Percentiles rank a stretch among this genome's conserved stretches.
phyloP scores from a whole-genome alignment of 2,329 filamentous ascomycete genomes.

The Sclerotinia glacialis region DNA sequence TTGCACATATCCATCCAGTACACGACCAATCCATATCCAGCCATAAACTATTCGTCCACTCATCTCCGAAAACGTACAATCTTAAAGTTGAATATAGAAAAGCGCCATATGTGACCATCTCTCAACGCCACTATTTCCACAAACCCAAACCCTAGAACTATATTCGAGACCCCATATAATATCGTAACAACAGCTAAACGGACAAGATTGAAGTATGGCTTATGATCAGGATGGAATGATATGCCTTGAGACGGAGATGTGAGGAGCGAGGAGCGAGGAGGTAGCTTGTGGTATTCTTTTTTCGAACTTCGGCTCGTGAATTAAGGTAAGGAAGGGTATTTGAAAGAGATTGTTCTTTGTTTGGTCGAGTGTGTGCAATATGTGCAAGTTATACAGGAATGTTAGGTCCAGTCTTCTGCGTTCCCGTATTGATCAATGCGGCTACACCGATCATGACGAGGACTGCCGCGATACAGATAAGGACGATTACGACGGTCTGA shows the following conservation, averaged over 20 bases:
- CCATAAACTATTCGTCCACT: background rate
- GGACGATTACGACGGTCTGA: conserved; percentile 11
- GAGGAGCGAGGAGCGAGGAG: background rate
- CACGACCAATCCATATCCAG: background rate
- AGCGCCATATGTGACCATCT: background rate
- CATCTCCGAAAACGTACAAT: background rate
- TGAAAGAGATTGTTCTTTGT: background rate
- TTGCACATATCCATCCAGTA: background rate
- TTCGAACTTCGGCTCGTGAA: background rate
- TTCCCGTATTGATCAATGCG: conserved; percentile 8
- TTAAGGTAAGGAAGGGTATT: background rate
- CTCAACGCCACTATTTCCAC: conserved; percentile 5
- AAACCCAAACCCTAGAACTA: background rate
- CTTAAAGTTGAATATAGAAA: background rate
- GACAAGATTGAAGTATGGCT: background rate
- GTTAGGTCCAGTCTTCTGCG: background rate
- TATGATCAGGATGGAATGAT: background rate
- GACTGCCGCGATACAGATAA: conserved; percentile 9
- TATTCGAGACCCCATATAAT: background rate
- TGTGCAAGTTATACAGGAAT: conserved; percentile 7
- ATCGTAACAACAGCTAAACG: background rate
- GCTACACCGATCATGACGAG: conserved; percentile 1
- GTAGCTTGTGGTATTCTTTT: background rate
- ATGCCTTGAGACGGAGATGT: background rate
- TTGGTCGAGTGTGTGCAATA: background rate